A percentile compares a stretch with the other conserved stretches of the same genome.
phyloP scores from a whole-genome alignment of 208 protist genomes.

The Phytomonas francai region DNA sequence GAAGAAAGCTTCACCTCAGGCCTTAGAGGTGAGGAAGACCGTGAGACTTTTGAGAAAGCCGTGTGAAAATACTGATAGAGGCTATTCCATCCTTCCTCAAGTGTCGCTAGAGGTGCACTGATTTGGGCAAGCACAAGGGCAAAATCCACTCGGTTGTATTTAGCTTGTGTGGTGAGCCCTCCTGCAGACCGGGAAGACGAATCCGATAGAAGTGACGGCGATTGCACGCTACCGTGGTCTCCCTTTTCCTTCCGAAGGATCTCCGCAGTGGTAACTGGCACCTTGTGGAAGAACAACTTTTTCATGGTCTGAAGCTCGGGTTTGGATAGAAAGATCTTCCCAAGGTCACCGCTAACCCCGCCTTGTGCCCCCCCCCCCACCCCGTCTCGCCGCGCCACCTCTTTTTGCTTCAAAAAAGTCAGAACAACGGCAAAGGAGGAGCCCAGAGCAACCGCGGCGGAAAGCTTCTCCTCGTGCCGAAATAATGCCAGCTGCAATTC shows the following conservation, averaged over 20 bases:
- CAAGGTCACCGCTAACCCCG: background rate
- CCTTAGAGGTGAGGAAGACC: background rate
- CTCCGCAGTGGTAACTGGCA: slow-evolving; percentile 63
- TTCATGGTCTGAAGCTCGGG: slow-evolving; percentile 27
- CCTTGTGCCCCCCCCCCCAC: background rate
- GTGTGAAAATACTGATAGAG: slow-evolving; percentile 47
- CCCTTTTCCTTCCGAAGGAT: slow-evolving; percentile 16
- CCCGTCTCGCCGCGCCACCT: slow-evolving; percentile 10
- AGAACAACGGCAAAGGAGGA: slow-evolving; percentile 32
- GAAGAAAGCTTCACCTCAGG: background rate
- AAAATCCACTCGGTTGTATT: slow-evolving; percentile 26
- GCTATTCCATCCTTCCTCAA: slow-evolving; percentile 43
- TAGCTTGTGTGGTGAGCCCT: slow-evolving; percentile 4
- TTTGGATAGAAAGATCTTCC: slow-evolving; percentile 14
- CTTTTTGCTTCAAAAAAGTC: slow-evolving; percentile 35
- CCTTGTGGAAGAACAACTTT: slow-evolving; percentile 41
- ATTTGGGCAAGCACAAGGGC: slow-evolving; percentile 39
- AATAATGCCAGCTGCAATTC: slow-evolving; percentile 47
- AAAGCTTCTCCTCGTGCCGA: slow-evolving; percentile 36
- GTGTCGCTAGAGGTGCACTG: slow-evolving; percentile 31
- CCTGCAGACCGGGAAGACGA: background rate
- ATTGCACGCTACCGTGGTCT: background rate
- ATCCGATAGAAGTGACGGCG: background rate
- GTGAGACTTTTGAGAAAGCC: slow-evolving; percentile 11
- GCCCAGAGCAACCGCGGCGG: slow-evolving; percentile 37